Evolutionary conservation across 257 asterid species (phyloP).

Genomic region (Buddleja alternifolia): DNA sequence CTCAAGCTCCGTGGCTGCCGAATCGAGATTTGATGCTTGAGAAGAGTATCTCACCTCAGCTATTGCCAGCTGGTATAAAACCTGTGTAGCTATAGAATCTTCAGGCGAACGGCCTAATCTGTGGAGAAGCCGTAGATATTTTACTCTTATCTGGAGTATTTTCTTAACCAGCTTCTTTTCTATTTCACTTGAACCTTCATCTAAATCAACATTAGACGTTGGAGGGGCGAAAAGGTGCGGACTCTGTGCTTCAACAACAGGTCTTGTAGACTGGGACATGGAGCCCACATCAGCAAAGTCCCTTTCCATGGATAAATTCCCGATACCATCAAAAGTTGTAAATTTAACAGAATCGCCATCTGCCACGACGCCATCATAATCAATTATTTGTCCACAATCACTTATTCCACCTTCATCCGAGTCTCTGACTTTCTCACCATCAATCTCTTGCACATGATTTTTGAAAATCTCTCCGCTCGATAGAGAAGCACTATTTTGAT

Average conservation of each 20-base stretch:
- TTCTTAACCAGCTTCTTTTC: slow-evolving; percentile 49
- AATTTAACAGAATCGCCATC: slow-evolving; percentile 28
- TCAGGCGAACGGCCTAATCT: slow-evolving; percentile 48
- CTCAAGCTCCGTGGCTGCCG: slow-evolving; percentile 46
- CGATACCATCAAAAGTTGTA: slow-evolving; percentile 36
- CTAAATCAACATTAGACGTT: slow-evolving; percentile 24
- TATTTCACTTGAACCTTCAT: slow-evolving; percentile 35
- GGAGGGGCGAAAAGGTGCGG: slow-evolving; percentile 9
- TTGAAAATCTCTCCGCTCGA: slow-evolving; percentile 36
- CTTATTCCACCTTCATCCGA: slow-evolving; percentile 29
- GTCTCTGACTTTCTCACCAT: slow-evolving; percentile 32
- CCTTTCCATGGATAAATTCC: slow-evolving; percentile 19
- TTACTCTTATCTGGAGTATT: slow-evolving; percentile 45
- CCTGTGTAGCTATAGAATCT: slow-evolving; percentile 51
- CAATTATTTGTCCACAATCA: slow-evolving; percentile 29
- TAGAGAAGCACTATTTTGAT: slow-evolving; percentile 20
- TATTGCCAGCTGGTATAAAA: slow-evolving; percentile 43
- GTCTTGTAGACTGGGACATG: slow-evolving; percentile 27
- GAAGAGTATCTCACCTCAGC: slow-evolving; percentile 44
- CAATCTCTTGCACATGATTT: slow-evolving; percentile 37
- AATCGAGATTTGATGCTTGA: slow-evolving; percentile 38
- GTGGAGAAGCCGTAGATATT: slow-evolving; percentile 53
- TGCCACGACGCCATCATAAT: slow-evolving; percentile 37
- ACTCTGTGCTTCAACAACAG: slow-evolving; percentile 28
- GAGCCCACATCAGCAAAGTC: slow-evolving; percentile 28